Conservation (phyloP, 2,329 filamentous ascomycete species). For the Phyllosticta citriasiana region DNA sequence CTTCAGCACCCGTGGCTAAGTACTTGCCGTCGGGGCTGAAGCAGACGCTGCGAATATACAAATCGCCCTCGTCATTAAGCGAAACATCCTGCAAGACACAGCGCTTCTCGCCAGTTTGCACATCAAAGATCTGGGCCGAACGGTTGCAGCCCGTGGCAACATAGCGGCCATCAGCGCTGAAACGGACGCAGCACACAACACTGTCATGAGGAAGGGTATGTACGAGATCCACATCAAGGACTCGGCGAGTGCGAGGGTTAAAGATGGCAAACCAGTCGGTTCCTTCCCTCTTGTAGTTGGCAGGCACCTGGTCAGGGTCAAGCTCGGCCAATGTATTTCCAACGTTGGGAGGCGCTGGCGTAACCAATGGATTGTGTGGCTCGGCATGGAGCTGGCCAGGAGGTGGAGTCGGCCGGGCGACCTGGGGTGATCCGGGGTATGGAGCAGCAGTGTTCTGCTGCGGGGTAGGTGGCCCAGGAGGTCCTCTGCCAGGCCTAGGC, state of each 20-base stretch:
- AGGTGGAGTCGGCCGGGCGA: constrained; percentile 70
- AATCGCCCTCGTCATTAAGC: constrained; percentile 77
- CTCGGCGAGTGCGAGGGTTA: constrained; percentile 81
- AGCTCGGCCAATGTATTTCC: constrained; percentile 74
- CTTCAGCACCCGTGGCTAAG: constrained; percentile 90
- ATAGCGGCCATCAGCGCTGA: constrained; percentile 90
- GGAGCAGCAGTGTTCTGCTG: constrained; percentile 83
- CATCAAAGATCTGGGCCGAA: constrained; percentile 98
- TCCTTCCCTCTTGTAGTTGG: constrained; percentile 79
- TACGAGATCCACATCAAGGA: constrained; percentile 85
- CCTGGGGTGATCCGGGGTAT: constrained; percentile 82
- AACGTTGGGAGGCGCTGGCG: constrained; percentile 31
- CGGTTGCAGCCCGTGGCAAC: constrained; percentile 95
- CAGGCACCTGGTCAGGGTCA: constrained; percentile 74
- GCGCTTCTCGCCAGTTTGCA: constrained; percentile 74
- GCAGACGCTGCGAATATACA: constrained; percentile 96
- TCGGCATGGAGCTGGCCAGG: constrained; percentile 30
- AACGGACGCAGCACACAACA: constrained; percentile 95
- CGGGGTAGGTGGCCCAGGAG: constrained; percentile 69
- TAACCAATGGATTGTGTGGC: constrained; percentile 21
- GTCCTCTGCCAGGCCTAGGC: constrained; percentile 52
- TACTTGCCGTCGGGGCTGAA: constrained; percentile 95
- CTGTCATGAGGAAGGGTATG: constrained; percentile 91
- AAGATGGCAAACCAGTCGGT: constrained; percentile 95
- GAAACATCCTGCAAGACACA: constrained; percentile 83